Evolutionary conservation across 192 early-diverging fungal species (phyloP), one percentile per base, ranked within the genome.

Genomic region (Backusella luteola): DNA sequence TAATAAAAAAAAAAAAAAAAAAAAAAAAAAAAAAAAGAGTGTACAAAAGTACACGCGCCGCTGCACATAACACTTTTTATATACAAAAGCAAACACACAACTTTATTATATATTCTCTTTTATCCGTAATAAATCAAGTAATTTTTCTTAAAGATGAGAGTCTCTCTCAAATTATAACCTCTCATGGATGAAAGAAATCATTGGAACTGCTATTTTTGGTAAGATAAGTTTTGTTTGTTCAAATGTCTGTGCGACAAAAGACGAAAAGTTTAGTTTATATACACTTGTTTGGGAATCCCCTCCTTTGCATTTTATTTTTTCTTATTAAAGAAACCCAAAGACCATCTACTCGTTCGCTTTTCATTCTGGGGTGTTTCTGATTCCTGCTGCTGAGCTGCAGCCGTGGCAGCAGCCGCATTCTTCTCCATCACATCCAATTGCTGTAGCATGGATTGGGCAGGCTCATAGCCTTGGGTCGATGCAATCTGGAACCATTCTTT

Each of bases 401-500:
- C 41, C 0, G 56, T 39, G 2, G 63, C 21, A 21, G 11, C 41
- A 36, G 63, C 52, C 2, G 39, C 23, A 70, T 63, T 38, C 44
- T 41, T 66, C 53, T 52, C 66, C 34, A 39, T 38, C 0, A 23
- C 42, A n/a, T 26, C 67, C 11, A 34, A 23, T 29, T 52, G 52
- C 49, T 67, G 66, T 11, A 81, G 59, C 44, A 77, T 81, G 7
- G 36, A 36, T 26, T 71, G 71, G 15, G 80, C 66, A 23, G 80
- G 75, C 15, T 81, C 80, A 69, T 81, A 81, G 2, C 80, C 80
- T 70, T 77, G 80, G 1, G 46, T 56, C 6, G 75, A 36, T 4
- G 80, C 80, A 19, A 77, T 81, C 12, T 66, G 66, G 41, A 81
- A 81, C 80, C 80, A 81, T 53, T 81, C 75, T 56, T 68, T 77